A percentile compares a stretch with the other conserved stretches of the same genome.
Conservation (phyloP, 352 stramenopile genomes). For the Blastocystis sp. region DNA sequence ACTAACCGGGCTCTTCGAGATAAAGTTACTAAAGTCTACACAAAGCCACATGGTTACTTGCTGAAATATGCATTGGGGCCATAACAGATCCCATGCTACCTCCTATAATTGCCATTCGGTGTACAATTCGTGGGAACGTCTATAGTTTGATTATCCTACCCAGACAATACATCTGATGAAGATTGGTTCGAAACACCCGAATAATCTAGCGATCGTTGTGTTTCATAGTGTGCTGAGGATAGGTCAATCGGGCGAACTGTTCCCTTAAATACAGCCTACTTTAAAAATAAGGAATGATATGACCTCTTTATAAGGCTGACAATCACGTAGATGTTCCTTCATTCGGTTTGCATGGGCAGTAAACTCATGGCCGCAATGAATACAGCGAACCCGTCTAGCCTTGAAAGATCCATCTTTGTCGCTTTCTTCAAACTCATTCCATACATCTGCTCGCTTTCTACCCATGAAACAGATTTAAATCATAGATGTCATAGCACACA, state of each 20-base stretch:
- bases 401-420: slow-evolving; percentile 41
- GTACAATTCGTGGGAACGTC: neutral
- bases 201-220: neutral
- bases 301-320: slow-evolving; percentile 24
- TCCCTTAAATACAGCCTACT: slow-evolving; percentile 45
- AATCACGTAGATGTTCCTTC: slow-evolving; percentile 44
- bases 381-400: neutral
- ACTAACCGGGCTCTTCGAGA: neutral
- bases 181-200: neutral
- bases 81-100: slow-evolving; percentile 33
- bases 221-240: slow-evolving; percentile 5
- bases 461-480: neutral
- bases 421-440: slow-evolving; percentile 6
- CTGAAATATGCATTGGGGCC: slow-evolving; percentile 6
- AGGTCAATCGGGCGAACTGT: neutral
- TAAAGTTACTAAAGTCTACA: neutral
- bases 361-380: slow-evolving; percentile 36
- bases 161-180: neutral
- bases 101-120: slow-evolving; percentile 5
- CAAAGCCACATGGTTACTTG: neutral
- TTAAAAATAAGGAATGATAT: neutral
- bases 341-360: slow-evolving; percentile 53
- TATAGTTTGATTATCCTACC: neutral
- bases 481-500: neutral
- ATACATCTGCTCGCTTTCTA: slow-evolving; percentile 21